Evolutionary conservation across 768 basidiomycete species (phyloP), one percentile per base, ranked within the genome.

Genomic region (Lentinus tigrinus): DNA sequence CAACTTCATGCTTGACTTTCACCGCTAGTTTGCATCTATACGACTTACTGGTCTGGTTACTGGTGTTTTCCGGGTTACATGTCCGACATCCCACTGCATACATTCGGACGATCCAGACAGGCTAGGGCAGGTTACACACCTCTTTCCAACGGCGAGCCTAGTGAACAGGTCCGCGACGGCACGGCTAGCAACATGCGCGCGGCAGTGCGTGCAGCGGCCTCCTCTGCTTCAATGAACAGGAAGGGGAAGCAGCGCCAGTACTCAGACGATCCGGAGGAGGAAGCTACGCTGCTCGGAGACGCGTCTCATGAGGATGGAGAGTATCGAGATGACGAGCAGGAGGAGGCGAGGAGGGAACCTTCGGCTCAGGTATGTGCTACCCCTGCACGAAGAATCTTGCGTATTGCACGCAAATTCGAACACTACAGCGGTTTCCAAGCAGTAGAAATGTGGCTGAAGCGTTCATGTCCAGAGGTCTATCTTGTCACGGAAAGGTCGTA

Each of bases 81-180:
- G 85, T 81, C 86, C 72, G 87, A 88, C 75, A 89, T 89, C 72
- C 87, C 87, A n/a, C 74, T 89, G 54, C 82, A 77, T 65, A 77
- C 78, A 65, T 75, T 88, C 68, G 74, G 81, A 80, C 76, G 78
- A 73, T 69, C 64, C 50, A 77, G 77, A 63, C 79, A 76, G 65
- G 64, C 75, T 60, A 77, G 75, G 71, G 70, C 76, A 59, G 79
- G 77, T 53, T 81, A 83, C 74, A 65, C 74, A 61, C 79, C 74
- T 64, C 74, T 83, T 28, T 60, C 65, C 57, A 73, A 75, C 69
- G 53, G 57, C 57, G 65, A 61, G 52, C 62, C 58, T 48, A 60
- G 71, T 62, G 57, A 71, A 53, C 64, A 69, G 62, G 61, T 67
- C 48, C 36, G 55, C 46, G 56, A 59, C 62, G 65, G 61, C 63